phyloP scores from a whole-genome alignment of 208 protist genomes.

The Baffinella frigidus region DNA sequence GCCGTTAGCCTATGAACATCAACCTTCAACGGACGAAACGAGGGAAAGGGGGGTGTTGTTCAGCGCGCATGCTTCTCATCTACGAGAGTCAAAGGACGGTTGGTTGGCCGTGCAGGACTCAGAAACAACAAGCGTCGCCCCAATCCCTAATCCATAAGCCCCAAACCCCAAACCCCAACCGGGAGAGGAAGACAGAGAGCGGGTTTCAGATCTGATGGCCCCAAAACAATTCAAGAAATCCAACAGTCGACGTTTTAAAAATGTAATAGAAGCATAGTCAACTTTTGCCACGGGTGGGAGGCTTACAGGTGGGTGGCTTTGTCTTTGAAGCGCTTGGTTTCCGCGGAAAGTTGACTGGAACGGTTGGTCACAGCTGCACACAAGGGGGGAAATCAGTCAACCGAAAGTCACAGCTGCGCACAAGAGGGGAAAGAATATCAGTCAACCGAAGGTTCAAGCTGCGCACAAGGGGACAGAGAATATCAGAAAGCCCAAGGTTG shows the following conservation, averaged over 20 bases:
- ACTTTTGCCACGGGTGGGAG: not conserved
- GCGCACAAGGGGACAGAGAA: not conserved
- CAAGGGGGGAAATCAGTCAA: not conserved
- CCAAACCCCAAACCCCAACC: no score
- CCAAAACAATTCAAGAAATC: not conserved
- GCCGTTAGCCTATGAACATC: no score
- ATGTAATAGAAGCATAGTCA: not conserved
- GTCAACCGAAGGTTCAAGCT: not conserved
- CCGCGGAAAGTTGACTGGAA: not conserved
- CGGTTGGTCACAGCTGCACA: not conserved
- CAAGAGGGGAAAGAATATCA: not conserved
- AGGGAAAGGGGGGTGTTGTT: no score
- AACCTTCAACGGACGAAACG: no score
- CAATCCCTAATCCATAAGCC: no score
- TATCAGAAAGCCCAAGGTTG: not conserved
- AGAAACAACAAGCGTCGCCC: no score
- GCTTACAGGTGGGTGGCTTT: slow-evolving; percentile 1
- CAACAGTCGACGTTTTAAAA: not conserved
- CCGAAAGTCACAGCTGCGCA: not conserved
- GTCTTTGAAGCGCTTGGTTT: slow-evolving; percentile 24
- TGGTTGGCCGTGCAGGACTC: no score
- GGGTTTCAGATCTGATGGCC: not conserved
- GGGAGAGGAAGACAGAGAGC: not conserved
- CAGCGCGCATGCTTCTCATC: no score
- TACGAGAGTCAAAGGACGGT: no score